Conservation (phyloP, 371 early-diverging fungal species). For the Zopfochytrium polystomum region DNA sequence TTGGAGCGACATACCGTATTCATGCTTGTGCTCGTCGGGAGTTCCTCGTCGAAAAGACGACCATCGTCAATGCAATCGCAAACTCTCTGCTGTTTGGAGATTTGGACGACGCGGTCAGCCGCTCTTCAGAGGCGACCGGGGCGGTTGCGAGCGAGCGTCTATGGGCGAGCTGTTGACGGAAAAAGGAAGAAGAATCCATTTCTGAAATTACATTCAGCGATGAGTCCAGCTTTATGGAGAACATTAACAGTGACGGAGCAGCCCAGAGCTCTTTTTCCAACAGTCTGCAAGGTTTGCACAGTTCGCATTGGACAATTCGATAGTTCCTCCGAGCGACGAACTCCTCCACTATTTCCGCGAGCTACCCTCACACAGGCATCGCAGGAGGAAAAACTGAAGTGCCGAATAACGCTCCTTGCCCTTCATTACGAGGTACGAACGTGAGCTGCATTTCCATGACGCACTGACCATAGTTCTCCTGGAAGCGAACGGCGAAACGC, state of each 20-base stretch:
- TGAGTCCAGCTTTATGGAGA: not conserved
- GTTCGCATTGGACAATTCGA: too few relatives aligned
- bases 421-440: too few relatives aligned
- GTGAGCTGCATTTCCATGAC: too few relatives aligned
- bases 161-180: not conserved
- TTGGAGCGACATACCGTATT: not conserved
- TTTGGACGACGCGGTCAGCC: not conserved
- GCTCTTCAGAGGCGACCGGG: not conserved
- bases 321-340: too few relatives aligned
- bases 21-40: not conserved
- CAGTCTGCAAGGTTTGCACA: too few relatives aligned
- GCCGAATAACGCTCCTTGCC: too few relatives aligned
- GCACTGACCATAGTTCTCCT: too few relatives aligned
- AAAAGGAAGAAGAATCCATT: not conserved
- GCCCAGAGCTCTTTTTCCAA: too few relatives aligned
- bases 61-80: not conserved
- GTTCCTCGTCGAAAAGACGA: slow-evolving; percentile 1
- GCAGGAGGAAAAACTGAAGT: too few relatives aligned
- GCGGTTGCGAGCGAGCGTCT: slow-evolving; percentile 3
- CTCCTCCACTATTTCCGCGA: too few relatives aligned
- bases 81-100: slow-evolving; percentile 1
- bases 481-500: too few relatives aligned
- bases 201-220: not conserved
- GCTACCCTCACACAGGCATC: too few relatives aligned
- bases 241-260: not conserved